Percentiles rank a stretch among this genome's conserved stretches.
Conservation (phyloP, 305 asterid species). For the Coffea humblotiana region DNA sequence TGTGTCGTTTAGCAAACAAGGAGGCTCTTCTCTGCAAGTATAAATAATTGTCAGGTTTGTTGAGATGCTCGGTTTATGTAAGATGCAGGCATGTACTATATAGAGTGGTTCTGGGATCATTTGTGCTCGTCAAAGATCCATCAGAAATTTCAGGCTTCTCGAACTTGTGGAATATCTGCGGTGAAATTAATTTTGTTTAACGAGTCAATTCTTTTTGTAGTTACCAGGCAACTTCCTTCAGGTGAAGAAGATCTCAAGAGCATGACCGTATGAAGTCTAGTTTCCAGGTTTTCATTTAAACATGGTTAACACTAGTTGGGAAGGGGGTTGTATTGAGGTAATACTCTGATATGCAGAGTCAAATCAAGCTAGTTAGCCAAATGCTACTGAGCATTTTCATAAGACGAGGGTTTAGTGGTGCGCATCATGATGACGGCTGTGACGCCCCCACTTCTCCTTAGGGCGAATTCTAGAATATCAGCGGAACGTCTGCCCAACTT, state of each 20-base stretch:
- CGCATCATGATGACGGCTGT: neutral
- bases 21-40: neutral
- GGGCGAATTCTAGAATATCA: too few species aligned
- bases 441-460: too few species aligned
- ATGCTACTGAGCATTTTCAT: neutral
- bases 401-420: neutral
- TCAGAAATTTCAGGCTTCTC: neutral
- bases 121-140: neutral
- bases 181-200: neutral
- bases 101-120: neutral
- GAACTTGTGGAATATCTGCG: neutral
- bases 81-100: neutral
- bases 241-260: neutral
- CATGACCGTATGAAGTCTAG: neutral
- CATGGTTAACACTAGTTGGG: neutral
- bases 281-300: neutral
- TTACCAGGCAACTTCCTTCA: neutral
- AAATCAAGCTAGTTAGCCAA: neutral
- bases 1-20: neutral
- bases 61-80: neutral
- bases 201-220: neutral
- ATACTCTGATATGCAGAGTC: neutral
- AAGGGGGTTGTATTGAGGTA: neutral
- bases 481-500: too few species aligned
- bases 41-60: neutral